These are phyloP conservation scores for Xanthoconium stramineum DNA, from an alignment of 768 basidiomycete genomes.

Conservation along the genomic window DNA sequence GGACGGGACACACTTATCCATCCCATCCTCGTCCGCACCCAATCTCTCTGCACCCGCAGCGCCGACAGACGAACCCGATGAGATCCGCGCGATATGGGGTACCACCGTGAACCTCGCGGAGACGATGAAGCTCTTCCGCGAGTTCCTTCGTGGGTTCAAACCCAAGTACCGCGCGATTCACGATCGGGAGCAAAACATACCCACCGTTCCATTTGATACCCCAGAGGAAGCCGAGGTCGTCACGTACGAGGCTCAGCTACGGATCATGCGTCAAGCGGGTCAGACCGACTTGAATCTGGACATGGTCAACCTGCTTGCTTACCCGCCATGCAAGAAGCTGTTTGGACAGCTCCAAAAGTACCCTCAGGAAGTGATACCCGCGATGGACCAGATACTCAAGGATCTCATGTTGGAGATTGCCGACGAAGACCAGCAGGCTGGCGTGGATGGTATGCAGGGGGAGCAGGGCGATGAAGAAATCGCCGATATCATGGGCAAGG, in stretches of 20 bases:
- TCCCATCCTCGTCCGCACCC: slow-evolving; percentile 55
- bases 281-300: slow-evolving; percentile 93
- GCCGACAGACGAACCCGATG: slow-evolving; percentile 72
- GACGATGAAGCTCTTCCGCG: slow-evolving; percentile 86
- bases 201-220: slow-evolving; percentile 46
- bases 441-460: slow-evolving; percentile 72
- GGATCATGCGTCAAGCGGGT: slow-evolving; percentile 87
- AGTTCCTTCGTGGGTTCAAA: slow-evolving; percentile 91
- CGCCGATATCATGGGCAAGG: slow-evolving; percentile 78
- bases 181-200: slow-evolving; percentile 61
- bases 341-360: slow-evolving; percentile 85
- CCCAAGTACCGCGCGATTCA: slow-evolving; percentile 78
- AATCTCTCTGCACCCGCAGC: slow-evolving; percentile 58
- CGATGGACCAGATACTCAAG: slow-evolving; percentile 95
- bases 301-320: slow-evolving; percentile 79
- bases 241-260: slow-evolving; percentile 77
- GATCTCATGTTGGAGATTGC: slow-evolving; percentile 89
- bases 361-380: slow-evolving; percentile 95
- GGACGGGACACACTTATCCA: slow-evolving; percentile 54
- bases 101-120: slow-evolving; percentile 91
- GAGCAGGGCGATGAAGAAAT: slow-evolving; percentile 79
- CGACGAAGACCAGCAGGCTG: slow-evolving; percentile 72
- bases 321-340: slow-evolving; percentile 80
- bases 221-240: slow-evolving; percentile 67
- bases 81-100: slow-evolving; percentile 94